These are phyloP conservation scores for Paulownia fortunei DNA, from an alignment of 257 asterid species.

Conservation along the genomic window DNA sequence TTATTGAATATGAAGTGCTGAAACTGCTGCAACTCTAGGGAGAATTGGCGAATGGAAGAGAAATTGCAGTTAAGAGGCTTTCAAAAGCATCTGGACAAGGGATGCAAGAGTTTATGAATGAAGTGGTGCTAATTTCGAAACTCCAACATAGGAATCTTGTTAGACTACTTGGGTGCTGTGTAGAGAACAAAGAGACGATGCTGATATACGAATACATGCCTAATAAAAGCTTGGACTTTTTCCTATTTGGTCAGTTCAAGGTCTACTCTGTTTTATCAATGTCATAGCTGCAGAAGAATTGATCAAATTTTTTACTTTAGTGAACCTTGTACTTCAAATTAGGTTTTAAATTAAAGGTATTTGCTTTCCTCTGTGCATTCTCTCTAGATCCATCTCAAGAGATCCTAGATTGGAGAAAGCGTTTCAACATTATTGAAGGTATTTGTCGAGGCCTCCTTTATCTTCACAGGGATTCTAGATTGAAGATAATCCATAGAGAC, in stretches of 20 bases:
- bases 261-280: neutral
- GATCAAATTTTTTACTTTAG: too few relatives aligned
- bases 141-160: constrained; percentile 60
- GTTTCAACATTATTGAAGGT: constrained; percentile 57
- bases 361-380: neutral
- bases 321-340: neutral
- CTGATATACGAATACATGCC: constrained; percentile 52
- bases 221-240: constrained; percentile 50
- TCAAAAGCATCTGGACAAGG: constrained; percentile 51
- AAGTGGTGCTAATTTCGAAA: constrained; percentile 52
- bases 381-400: constrained; percentile 37
- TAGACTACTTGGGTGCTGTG: constrained; percentile 45
- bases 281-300: neutral
- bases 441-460: constrained; percentile 70
- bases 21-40: constrained; percentile 39
- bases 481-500: constrained; percentile 67
- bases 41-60: constrained; percentile 38
- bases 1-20: neutral
- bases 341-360: neutral
- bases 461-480: constrained; percentile 72
- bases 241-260: constrained; percentile 44
- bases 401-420: constrained; percentile 54
- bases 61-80: constrained; percentile 60
- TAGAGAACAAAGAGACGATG: constrained; percentile 49
- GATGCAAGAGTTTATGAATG: constrained; percentile 50